phyloP scores from a whole-genome alignment of 345 rosid genomes.

The Lepidium sativum region DNA sequence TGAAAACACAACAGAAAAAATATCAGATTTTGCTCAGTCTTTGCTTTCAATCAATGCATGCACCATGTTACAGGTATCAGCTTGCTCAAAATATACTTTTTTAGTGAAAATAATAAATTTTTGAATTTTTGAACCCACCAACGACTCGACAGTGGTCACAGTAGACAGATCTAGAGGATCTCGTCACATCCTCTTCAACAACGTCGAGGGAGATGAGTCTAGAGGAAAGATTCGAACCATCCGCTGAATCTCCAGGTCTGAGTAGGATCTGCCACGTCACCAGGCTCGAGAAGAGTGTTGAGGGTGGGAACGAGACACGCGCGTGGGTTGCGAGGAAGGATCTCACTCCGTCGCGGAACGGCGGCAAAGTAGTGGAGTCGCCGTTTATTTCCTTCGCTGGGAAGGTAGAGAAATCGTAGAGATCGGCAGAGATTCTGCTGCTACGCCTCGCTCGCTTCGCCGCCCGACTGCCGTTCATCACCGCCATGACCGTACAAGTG shows the following conservation, averaged over 20 bases:
- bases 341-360: constrained; percentile 41
- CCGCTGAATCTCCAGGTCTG: constrained; percentile 37
- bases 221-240: constrained; percentile 33
- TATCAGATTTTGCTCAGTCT: not conserved
- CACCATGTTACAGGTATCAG: not conserved
- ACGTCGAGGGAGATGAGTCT: constrained; percentile 38
- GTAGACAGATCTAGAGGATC: constrained; percentile 60
- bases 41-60: not conserved
- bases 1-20: not conserved
- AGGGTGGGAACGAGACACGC: constrained; percentile 37
- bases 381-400: constrained; percentile 15
- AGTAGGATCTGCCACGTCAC: constrained; percentile 55
- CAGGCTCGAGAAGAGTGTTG: constrained; percentile 44
- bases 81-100: not conserved
- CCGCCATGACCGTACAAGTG: constrained; percentile 12
- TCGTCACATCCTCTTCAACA: constrained; percentile 65
- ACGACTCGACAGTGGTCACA: constrained; percentile 81
- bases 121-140: constrained; percentile 41
- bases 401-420: constrained; percentile 38
- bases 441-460: constrained; percentile 41
- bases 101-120: too few relatives aligned
- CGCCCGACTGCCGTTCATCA: constrained; percentile 34
- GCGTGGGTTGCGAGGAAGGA: constrained; percentile 43
- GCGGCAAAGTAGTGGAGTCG: constrained; percentile 2
- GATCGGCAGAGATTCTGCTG: constrained; percentile 46